phyloP scores from a whole-genome alignment of 345 rosid species.

The Mallotus nudiflorus region DNA sequence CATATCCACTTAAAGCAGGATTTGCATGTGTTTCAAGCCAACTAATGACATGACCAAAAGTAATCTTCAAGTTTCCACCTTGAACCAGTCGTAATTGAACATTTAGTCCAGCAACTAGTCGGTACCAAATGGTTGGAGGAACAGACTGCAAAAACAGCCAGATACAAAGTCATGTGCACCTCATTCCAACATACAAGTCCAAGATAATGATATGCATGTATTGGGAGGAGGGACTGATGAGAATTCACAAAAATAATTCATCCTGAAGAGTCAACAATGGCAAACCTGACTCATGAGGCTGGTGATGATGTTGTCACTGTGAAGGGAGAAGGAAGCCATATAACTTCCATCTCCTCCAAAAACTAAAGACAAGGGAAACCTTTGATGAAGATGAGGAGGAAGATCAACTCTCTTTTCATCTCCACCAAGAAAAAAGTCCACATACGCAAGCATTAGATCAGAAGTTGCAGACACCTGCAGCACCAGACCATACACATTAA shows the following conservation, averaged over 20 bases:
- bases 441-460: slow-evolving; percentile 83
- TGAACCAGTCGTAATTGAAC: slow-evolving; percentile 84
- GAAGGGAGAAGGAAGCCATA: slow-evolving; percentile 85
- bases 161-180: slow-evolving; percentile 10
- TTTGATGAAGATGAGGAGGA: slow-evolving; percentile 75
- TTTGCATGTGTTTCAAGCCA: slow-evolving; percentile 98
- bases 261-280: slow-evolving; percentile 5
- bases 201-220: neutral
- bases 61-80: slow-evolving; percentile 59
- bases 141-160: slow-evolving; percentile 51
- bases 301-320: slow-evolving; percentile 78
- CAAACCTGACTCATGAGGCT: slow-evolving; percentile 87
- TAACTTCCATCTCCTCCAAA: slow-evolving; percentile 96
- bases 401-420: slow-evolving; percentile 89
- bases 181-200: neutral
- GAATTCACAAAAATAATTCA: slow-evolving; percentile 6
- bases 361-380: slow-evolving; percentile 70
- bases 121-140: slow-evolving; percentile 91
- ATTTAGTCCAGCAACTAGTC: slow-evolving; percentile 88
- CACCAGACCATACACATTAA: neutral
- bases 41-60: slow-evolving; percentile 61
- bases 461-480: slow-evolving; percentile 79
- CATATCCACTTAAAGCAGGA: slow-evolving; percentile 64
- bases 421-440: slow-evolving; percentile 91
- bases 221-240: neutral